Conservation (phyloP, 768 basidiomycete genomes). For the Lentinula sp. region DNA sequence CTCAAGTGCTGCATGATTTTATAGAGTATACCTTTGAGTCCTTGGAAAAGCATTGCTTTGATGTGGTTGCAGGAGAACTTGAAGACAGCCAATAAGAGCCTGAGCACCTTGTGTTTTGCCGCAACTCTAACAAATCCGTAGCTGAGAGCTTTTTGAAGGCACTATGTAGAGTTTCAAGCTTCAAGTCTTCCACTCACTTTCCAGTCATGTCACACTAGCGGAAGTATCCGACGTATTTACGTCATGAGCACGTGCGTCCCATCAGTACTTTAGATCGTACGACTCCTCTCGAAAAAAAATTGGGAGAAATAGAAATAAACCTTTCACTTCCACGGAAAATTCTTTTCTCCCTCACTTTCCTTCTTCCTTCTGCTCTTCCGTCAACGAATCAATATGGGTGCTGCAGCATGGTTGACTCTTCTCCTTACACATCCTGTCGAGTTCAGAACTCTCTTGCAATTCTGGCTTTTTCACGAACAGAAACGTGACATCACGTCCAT, state of each 20-base stretch:
- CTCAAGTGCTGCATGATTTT: not conserved
- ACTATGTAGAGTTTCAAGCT: too few relatives aligned
- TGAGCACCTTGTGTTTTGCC: too few relatives aligned
- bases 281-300: not conserved
- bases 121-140: too few relatives aligned
- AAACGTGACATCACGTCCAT: constrained; percentile 77
- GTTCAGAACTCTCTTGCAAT: constrained; percentile 78
- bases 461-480: constrained; percentile 73
- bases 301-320: not conserved
- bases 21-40: not conserved
- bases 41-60: not conserved
- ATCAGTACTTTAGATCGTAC: not conserved
- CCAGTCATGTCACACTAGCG: too few relatives aligned
- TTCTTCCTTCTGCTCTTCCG: not conserved
- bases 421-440: constrained; percentile 78
- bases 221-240: not conserved
- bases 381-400: constrained; percentile 33
- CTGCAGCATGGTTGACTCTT: constrained; percentile 56
- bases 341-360: not conserved
- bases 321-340: not conserved
- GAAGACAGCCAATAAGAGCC: too few relatives aligned
- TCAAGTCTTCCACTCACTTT: too few relatives aligned
- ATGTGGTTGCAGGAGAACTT: not conserved
- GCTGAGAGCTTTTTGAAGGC: too few relatives aligned
- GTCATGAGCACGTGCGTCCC: not conserved